Base-by-base conservation (phyloP, 768 basidiomycete species). In the Suillus occidentalis region DNA sequence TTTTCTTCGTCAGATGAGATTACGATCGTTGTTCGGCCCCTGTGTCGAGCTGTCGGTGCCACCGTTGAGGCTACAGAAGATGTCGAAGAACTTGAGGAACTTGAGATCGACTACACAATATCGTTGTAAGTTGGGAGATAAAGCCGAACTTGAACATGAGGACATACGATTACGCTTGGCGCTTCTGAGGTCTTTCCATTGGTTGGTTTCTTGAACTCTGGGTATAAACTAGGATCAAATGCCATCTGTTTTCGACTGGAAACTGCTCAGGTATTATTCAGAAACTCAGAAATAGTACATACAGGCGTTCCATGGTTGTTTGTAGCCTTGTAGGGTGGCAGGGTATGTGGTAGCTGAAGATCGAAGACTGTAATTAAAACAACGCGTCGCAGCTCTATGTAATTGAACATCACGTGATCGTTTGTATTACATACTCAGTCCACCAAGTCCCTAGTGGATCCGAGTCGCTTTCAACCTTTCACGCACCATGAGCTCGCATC, bases 1-100 rank as follows among this genome's bases (percentile, higher is more conserved):
- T 55, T 65, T 16, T 75, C 72, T n/a, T 75, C 77, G 7, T 75
- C 74, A 2, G 78, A 79, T 18, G 78, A 77, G 47, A 77, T 74
- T 13, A 76, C 61, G 1, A 76, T 67, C 12, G 58, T 37, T 4
- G 64, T 70, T 18, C 65, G 66, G 3, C 61, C 31, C 45, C n/a
- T 69, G 57, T 56, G 49, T 57, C 65, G 31, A 61, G 68, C 69
- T 42, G 43, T 13, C 0, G 58, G 34, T 37, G 64, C 61, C 36
- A 67, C 36, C n/a, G 75, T 75, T 10, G 67, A 66, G 5, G 76
- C 56, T 37, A 66, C 66, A 31, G 71, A 69, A 6, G 66, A 63
- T 7, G 45, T 67, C 37, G 73, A 74, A 18, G 65, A 59, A 39
- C 22, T 67, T 4, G 67, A 74, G 36, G 75, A 69, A 36, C 40